phyloP scores from a whole-genome alignment of 1,139 yeast species.

The Wickerhamomyces sp. region DNA sequence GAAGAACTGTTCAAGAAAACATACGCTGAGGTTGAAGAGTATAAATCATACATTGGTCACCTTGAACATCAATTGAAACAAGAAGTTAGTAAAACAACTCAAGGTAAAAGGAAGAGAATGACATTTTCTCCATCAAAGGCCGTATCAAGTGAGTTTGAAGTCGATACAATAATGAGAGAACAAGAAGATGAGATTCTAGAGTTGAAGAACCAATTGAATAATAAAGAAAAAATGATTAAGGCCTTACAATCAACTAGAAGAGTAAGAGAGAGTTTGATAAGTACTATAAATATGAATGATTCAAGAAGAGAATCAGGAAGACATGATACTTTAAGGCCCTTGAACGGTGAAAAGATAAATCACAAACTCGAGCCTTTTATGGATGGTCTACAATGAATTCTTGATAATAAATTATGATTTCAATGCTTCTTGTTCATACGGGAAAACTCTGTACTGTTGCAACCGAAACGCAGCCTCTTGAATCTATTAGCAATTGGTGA shows the following conservation, averaged over 20 bases:
- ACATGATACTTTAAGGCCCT: conserved; percentile 3
- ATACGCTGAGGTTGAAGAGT: conserved; percentile 49
- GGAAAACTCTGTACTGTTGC: too few species aligned
- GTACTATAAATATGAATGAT: conserved; percentile 12
- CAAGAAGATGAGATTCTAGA: conserved; percentile 69
- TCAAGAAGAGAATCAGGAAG: conserved; percentile 8
- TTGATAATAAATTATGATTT: too few species aligned
- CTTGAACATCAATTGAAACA: conserved; percentile 51
- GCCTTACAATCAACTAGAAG: conserved; percentile 62
- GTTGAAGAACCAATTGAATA: conserved; percentile 53
- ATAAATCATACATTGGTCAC: conserved; percentile 56
- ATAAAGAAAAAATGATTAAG: conserved; percentile 74
- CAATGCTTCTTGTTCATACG: too few species aligned
- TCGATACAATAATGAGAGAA: conserved; percentile 39
- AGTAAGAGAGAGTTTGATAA: conserved; percentile 34
- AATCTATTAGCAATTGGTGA: background rate
- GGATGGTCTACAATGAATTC: background rate
- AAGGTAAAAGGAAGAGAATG: background rate
- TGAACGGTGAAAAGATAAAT: conserved; percentile 2
- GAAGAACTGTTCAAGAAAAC: conserved; percentile 28
- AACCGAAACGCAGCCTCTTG: too few species aligned
- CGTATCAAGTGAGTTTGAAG: conserved; percentile 10
- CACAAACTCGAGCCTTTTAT: background rate
- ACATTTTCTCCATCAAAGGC: conserved; percentile 9
- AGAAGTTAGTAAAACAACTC: conserved; percentile 6